Conservation (phyloP, 1,284 basidiomycete species). For the Exsudoporus floridanus region DNA sequence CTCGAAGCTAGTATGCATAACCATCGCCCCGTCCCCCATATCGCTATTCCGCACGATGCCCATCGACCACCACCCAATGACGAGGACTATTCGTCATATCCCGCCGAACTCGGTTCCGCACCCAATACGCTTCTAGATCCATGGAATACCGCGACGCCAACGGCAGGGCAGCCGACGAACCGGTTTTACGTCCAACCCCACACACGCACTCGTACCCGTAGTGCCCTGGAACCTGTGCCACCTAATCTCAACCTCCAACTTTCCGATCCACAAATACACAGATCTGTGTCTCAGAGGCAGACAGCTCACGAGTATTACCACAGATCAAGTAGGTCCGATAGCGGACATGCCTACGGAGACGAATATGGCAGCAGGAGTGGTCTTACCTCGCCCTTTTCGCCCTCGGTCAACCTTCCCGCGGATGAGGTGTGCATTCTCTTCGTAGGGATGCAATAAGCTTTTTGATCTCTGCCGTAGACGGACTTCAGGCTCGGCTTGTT, state of each 20-base stretch:
- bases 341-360: constrained; percentile 15
- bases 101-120: constrained; percentile 18
- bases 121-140: constrained; percentile 12
- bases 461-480: constrained; percentile 21
- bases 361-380: constrained; percentile 12
- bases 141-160: constrained; percentile 33
- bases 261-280: constrained; percentile 53
- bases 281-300: constrained; percentile 46
- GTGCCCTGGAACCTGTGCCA: constrained; percentile 37
- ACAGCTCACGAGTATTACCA: constrained; percentile 42
- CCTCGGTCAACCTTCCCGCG: constrained; percentile 21
- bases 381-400: constrained; percentile 24
- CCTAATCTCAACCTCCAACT: constrained; percentile 38
- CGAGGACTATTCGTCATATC: constrained; percentile 31
- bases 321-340: constrained; percentile 41
- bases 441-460: not conserved
- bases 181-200: constrained; percentile 7
- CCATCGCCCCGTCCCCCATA: constrained; percentile 38
- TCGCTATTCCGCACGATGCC: constrained; percentile 42
- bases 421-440: constrained; percentile 30
- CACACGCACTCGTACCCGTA: constrained; percentile 38
- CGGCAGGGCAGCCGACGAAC: constrained; percentile 13
- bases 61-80: constrained; percentile 30
- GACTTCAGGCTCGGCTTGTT: constrained; percentile 37
- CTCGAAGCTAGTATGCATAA: constrained; percentile 28